Evolutionary conservation across 371 early-diverging fungal genomes (phyloP), one percentile per base, ranked within the genome.

Genomic region (Massospora cicadina): DNA sequence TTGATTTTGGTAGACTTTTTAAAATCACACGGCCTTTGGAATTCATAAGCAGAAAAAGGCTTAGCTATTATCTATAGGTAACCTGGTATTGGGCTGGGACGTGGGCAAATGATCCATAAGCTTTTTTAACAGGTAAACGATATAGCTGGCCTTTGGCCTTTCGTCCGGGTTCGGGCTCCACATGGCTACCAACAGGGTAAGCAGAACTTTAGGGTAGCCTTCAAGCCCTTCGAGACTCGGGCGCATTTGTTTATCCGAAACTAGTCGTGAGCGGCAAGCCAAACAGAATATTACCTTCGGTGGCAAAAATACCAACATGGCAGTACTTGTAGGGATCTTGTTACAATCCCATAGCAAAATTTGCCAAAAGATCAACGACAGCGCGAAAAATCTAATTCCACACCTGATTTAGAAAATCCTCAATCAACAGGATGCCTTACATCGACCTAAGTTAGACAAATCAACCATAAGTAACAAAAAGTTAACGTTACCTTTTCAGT

Each of bases 401-500:
- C 21, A 57, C 21, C 57, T 7, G 28, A 21, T 2, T 26, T 10
- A 57, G 21, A 26, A 57, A 57, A 26, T 13, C n/a, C 13, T 54
- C n/a, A 13, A 13, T 57, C 31, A 12, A 59, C 26, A 59, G 31
- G 5, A 43, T 17, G 17, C 17, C 60, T 12, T 59, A 59, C 60
- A 28, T 59, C 60, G 29, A 59, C 60, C 60, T 59, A 59, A 26
- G 3, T 5, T 21, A 59, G 31, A 29, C 2, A 7, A 25, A 26
- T 25, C 26, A 59, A 29, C 29, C n/a, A n/a, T n/a, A n/a, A n/a
- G n/a, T n/a, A n/a, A n/a, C n/a, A n/a, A n/a, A n/a, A n/a, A n/a
- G n/a, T n/a, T n/a, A n/a, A n/a, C n/a, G 23, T 59, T 59, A 59
- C 60, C 31, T 59, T 59, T 59, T 59, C 60, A 21, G 60, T 59